These are phyloP conservation scores for Angophora floribunda DNA, from an alignment of 345 rosid genomes.

Conservation along the genomic window DNA sequence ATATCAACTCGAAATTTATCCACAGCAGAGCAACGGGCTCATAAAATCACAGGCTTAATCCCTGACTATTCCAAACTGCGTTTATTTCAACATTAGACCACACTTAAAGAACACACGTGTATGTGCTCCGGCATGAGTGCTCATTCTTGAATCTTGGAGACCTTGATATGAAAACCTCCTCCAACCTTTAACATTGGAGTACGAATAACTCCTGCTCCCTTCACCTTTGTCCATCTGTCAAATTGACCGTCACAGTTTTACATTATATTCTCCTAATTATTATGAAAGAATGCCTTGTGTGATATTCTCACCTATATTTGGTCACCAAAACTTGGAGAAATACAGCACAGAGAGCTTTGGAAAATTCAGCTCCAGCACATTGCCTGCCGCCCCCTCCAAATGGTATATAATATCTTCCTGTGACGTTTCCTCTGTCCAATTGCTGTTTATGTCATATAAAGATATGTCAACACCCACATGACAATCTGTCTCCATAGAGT, in stretches of 20 bases:
- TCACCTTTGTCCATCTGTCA: not conserved
- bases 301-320: constrained; percentile 3
- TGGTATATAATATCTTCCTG: constrained; percentile 25
- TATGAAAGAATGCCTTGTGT: not conserved
- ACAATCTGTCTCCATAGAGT: too few species aligned
- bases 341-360: constrained; percentile 18
- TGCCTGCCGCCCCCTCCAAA: constrained; percentile 41
- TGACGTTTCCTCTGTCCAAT: constrained; percentile 9
- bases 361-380: constrained; percentile 30
- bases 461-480: not conserved
- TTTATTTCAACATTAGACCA: not conserved
- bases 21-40: too few species aligned
- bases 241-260: not conserved
- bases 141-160: not conserved
- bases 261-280: not conserved
- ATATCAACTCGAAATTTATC: too few species aligned
- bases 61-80: not conserved
- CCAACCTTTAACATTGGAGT: not conserved
- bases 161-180: not conserved
- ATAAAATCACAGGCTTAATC: too few species aligned
- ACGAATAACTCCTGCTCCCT: not conserved
- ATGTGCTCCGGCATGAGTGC: not conserved
- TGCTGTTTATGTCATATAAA: not conserved
- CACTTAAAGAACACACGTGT: not conserved
- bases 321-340: constrained; percentile 20